A percentile compares a stretch with the other conserved stretches of the same genome.
These are phyloP conservation scores for Hypoxylon sp. DNA, from an alignment of 2,329 filamentous ascomycete species.

Conservation along the genomic window DNA sequence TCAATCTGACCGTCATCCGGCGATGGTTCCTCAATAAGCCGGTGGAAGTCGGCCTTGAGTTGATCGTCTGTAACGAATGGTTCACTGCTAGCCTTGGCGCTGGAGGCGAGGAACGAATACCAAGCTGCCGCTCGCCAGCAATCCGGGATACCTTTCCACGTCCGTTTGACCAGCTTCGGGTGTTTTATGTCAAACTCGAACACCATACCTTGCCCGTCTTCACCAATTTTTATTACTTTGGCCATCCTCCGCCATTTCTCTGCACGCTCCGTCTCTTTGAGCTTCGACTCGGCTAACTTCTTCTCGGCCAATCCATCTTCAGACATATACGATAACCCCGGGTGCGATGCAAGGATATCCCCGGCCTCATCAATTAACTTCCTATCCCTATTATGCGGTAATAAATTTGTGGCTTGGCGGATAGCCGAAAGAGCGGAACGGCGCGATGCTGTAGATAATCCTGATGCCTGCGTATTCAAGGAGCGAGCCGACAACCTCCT, in stretches of 20 bases:
- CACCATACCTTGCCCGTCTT: constrained; percentile 70
- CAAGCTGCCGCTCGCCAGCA: constrained; percentile 94
- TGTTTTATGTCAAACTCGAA: constrained; percentile 86
- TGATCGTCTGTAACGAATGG: constrained; percentile 76
- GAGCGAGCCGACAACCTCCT: constrained; percentile 72
- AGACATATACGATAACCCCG: constrained; percentile 68
- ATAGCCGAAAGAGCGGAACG: constrained; percentile 70
- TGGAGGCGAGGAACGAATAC: constrained; percentile 90
- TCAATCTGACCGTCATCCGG: constrained; percentile 98
- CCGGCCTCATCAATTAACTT: constrained; percentile 75
- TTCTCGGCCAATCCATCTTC: constrained; percentile 70
- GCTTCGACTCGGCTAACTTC: constrained; percentile 69
- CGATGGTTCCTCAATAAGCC: constrained; percentile 79
- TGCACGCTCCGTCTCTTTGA: constrained; percentile 73
- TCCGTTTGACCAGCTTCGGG: constrained; percentile 89
- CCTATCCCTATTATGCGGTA: constrained; percentile 74
- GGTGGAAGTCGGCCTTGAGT: constrained; percentile 79
- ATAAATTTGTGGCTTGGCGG: constrained; percentile 70
- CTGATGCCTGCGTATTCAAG: constrained; percentile 70
- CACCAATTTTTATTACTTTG: constrained; percentile 67
- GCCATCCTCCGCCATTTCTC: constrained; percentile 80
- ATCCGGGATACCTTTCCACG: constrained; percentile 98
- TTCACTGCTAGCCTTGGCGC: constrained; percentile 75
- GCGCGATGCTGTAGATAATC: constrained; percentile 65
- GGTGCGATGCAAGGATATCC: constrained; percentile 75